phyloP scores from a whole-genome alignment of 2,329 filamentous ascomycete species.

The Calonectria hawksworthii region DNA sequence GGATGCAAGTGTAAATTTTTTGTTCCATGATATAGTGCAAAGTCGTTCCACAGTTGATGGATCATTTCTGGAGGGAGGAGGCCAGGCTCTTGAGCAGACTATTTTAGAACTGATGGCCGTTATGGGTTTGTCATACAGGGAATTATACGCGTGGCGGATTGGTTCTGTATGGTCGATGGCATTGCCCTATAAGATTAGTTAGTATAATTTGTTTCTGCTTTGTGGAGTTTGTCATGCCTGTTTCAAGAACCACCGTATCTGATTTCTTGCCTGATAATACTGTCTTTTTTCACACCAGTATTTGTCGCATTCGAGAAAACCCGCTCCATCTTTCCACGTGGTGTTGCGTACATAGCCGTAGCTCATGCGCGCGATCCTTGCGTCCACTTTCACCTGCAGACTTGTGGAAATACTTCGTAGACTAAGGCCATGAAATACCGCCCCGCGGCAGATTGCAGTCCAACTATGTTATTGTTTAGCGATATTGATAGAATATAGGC shows the following conservation, averaged over 20 bases:
- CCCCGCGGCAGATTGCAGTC: conserved; percentile 53
- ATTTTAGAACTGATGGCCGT: not conserved
- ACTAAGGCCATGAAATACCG: conserved; percentile 45
- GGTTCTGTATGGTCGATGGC: conserved; percentile 11
- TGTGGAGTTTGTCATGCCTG: conserved; percentile 17
- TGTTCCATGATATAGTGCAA: conserved; percentile 39
- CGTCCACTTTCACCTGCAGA: conserved; percentile 26
- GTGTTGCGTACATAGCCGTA: conserved; percentile 33
- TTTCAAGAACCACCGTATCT: conserved; percentile 49
- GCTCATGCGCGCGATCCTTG: conserved; percentile 46
- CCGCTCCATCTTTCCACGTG: not conserved
- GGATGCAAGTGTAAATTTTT: not conserved
- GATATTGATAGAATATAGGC: no score
- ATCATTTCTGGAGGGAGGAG: accelerated
- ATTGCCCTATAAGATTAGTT: conserved; percentile 26
- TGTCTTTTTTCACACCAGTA: conserved; percentile 1
- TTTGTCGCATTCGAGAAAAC: conserved; percentile 29
- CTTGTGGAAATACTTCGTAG: not conserved
- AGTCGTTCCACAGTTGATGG: conserved; percentile 13
- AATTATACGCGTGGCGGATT: not conserved
- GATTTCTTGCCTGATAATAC: conserved; percentile 1
- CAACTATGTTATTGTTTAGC: conserved; percentile 48
- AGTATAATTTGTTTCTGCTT: not conserved
- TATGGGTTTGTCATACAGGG: not conserved
- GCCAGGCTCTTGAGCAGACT: not conserved